Evolutionary conservation across 805 yeast genomes (phyloP), one percentile per base, ranked within the genome.

Genomic region (Zygoascus tannicola): DNA sequence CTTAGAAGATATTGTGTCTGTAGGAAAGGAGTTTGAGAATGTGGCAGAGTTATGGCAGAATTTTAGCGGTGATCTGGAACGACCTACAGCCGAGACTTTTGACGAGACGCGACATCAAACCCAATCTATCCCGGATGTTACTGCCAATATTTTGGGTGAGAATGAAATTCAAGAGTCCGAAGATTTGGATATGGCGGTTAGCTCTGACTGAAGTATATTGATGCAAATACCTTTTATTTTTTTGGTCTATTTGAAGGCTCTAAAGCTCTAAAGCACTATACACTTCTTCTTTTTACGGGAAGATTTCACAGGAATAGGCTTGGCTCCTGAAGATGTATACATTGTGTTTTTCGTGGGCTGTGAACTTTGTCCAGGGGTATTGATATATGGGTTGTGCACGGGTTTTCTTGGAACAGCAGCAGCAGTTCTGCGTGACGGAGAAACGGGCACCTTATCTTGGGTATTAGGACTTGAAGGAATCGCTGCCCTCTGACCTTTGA

Each of bases 21-120:
- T 83, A 2, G 88, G 92, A 1, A 77, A 78, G 55, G 88, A 81
- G 47, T 83, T 82, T 53, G 84, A 81, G 45, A 73, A 75, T 41
- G 84, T 81, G 14, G 74, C 87, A 2, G 63, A 70, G n/a, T 65
- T 82, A 30, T 83, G 94, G 94, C 65, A 71, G 28, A 71, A 71
- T 32, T 81, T 82, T 54, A 81, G 82, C 53, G 75, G 76, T 15
- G 49, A 44, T 32, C 23, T 35, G 44, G 15, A 20, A 3, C 22
- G 44, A 4, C 28, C 44, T 16, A 40, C 28, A 4, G 20, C 15
- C 33, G 23, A 8, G 7, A 26, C 30, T 26, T 26, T 12, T 8
- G 30, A 26, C 30, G 7, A 7, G 30, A 26, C 30, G 30, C 30
- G 30, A 8, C n/a, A n/a, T n/a, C 30, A 7, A 8, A 8, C 30